Evolutionary conservation across 495 filamentous ascomycete species (phyloP).

Genomic region (Penicillium paradoxum): DNA sequence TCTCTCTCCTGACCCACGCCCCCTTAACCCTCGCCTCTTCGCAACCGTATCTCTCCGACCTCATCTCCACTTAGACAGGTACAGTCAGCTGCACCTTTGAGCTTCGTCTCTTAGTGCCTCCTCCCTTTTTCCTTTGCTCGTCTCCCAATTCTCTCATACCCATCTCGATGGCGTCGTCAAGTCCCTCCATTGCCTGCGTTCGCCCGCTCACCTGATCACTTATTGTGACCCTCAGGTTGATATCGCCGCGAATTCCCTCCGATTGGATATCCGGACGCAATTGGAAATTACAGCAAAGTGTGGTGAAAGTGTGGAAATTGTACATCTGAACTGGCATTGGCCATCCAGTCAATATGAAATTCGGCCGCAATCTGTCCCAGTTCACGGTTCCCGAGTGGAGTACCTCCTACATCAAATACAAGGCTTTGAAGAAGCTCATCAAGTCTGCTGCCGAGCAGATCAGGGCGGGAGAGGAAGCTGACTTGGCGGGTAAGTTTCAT

Average conservation of each 20-base stretch:
- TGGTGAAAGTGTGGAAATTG: neutral
- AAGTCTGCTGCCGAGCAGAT: conserved; percentile 63
- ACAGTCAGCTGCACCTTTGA: conserved; percentile 15
- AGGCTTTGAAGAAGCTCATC: conserved; percentile 89
- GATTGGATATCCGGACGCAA: neutral
- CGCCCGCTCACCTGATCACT: conserved; percentile 23
- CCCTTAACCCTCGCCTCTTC: neutral
- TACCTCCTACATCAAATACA: conserved; percentile 90
- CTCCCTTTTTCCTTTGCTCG: neutral
- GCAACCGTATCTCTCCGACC: conserved; percentile 9
- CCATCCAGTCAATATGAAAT: conserved; percentile 61
- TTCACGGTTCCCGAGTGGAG: conserved; percentile 98
- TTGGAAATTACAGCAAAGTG: neutral
- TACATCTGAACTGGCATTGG: neutral
- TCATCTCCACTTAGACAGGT: conserved; percentile 13
- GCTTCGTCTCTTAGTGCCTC: conserved; percentile 9
- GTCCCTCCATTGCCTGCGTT: conserved; percentile 12
- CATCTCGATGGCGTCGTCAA: conserved; percentile 12
- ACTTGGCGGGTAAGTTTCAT: conserved; percentile 64
- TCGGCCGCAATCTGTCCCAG: conserved; percentile 75
- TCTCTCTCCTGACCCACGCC: neutral
- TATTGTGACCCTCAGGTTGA: conserved; percentile 17
- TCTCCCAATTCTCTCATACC: neutral
- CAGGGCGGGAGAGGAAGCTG: conserved; percentile 64
- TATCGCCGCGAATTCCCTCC: neutral